These are phyloP conservation scores for Melocanna baccifera DNA, from an alignment of 176 grass and related monocot genomes.

Conservation along the genomic window DNA sequence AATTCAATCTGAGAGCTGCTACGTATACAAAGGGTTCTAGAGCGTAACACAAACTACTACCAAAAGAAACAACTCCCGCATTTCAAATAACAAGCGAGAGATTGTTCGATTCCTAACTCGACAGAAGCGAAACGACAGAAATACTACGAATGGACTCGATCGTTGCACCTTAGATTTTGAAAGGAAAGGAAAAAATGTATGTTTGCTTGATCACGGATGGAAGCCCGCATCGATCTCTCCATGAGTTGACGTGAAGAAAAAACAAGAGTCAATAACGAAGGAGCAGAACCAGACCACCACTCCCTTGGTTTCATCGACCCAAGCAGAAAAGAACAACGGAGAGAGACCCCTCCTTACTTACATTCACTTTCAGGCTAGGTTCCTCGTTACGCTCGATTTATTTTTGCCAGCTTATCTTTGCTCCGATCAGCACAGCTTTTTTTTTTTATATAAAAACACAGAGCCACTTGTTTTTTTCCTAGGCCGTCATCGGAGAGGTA, in stretches of 20 bases:
- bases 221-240: not conserved
- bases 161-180: no score
- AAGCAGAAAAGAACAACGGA: not conserved
- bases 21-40: no score
- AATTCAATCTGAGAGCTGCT: no score
- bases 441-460: not conserved
- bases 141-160: not conserved
- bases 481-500: not conserved
- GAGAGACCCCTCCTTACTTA: not conserved
- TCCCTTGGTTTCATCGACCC: slow-evolving; percentile 23
- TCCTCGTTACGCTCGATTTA: not conserved
- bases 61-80: not conserved
- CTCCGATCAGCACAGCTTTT: not conserved
- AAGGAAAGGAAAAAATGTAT: not conserved
- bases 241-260: not conserved
- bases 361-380: not conserved
- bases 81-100: not conserved
- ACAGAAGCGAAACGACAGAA: not conserved
- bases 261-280: not conserved
- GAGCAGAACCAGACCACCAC: not conserved
- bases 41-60: not conserved
- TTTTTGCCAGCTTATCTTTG: not conserved
- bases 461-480: not conserved
- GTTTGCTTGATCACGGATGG: not conserved
- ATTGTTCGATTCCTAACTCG: not conserved